These are phyloP conservation scores for Diaporthe citri DNA, from an alignment of 2,329 filamentous ascomycete genomes.

Conservation along the genomic window DNA sequence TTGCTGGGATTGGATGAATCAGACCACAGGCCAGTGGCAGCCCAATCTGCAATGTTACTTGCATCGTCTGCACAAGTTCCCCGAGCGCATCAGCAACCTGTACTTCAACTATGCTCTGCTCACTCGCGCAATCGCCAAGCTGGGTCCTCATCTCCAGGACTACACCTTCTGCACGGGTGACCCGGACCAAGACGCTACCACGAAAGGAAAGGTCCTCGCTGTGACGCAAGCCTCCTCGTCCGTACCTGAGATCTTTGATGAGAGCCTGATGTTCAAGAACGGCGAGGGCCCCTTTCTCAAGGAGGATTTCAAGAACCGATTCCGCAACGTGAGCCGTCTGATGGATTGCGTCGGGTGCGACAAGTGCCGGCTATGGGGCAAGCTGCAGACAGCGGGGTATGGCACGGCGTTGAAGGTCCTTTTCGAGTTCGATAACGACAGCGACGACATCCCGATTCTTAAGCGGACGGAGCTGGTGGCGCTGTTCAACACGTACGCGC, in stretches of 20 bases:
- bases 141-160: slow-evolving; percentile 80
- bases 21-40: slow-evolving; percentile 92
- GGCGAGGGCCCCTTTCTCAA: slow-evolving; percentile 83
- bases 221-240: slow-evolving; percentile 79
- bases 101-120: slow-evolving; percentile 99
- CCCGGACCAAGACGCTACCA: slow-evolving; percentile 79
- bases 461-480: slow-evolving; percentile 94
- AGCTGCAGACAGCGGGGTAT: slow-evolving; percentile 94
- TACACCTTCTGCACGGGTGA: slow-evolving; percentile 97
- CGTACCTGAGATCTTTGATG: slow-evolving; percentile 89
- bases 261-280: slow-evolving; percentile 93
- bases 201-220: slow-evolving; percentile 83
- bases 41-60: slow-evolving; percentile 93
- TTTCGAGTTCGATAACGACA: slow-evolving; percentile 86
- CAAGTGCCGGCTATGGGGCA: slow-evolving; percentile 98
- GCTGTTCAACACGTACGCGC: slow-evolving; percentile 92
- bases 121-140: slow-evolving; percentile 89
- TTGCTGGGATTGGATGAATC: slow-evolving; percentile 96
- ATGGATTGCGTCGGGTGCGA: slow-evolving; percentile 99
- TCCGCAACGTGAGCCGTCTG: slow-evolving; percentile 94
- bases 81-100: slow-evolving; percentile 94
- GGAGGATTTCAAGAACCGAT: slow-evolving; percentile 96
- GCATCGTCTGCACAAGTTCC: slow-evolving; percentile 83
- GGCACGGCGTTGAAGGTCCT: slow-evolving; percentile 95
- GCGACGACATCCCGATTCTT: slow-evolving; percentile 75